These are phyloP conservation scores for Sporothrix dimorphospora DNA, from an alignment of 2,329 filamentous ascomycete genomes.

Conservation along the genomic window DNA sequence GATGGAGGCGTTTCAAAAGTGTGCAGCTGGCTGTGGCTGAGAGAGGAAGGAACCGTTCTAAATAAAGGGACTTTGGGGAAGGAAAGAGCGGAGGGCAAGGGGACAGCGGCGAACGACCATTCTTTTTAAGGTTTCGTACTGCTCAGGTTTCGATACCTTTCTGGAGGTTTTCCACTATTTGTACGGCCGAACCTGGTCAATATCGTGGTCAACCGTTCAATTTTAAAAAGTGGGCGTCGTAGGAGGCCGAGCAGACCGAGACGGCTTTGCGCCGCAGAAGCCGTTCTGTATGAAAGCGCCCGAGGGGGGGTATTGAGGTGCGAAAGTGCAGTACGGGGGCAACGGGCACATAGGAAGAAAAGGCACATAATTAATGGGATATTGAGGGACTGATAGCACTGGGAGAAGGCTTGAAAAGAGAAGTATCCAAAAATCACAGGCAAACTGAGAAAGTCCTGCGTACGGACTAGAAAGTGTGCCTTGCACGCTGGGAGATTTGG, in stretches of 20 bases:
- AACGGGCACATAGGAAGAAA: background rate
- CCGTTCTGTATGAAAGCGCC: background rate
- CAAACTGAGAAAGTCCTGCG: background rate
- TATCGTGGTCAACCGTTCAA: background rate
- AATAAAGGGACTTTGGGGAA: background rate
- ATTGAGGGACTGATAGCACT: background rate
- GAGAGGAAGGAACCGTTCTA: background rate
- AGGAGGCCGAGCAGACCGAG: conserved; percentile 13
- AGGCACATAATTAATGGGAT: background rate
- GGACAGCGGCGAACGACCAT: background rate
- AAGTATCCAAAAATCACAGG: background rate
- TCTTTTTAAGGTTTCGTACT: background rate
- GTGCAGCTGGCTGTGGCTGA: background rate
- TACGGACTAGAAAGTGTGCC: conserved; percentile 1
- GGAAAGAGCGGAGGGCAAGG: background rate
- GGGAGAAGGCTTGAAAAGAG: background rate
- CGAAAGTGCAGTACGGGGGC: background rate
- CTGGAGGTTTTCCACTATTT: background rate
- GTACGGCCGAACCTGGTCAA: background rate
- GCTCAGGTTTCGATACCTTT: background rate
- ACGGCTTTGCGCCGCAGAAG: background rate
- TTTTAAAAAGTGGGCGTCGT: conserved; percentile 20
- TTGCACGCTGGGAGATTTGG: conserved; percentile 10
- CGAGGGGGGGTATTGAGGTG: background rate
- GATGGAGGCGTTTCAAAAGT: background rate